Conservation (phyloP, 805 yeast species). For the Ogataea chonburiensis region DNA sequence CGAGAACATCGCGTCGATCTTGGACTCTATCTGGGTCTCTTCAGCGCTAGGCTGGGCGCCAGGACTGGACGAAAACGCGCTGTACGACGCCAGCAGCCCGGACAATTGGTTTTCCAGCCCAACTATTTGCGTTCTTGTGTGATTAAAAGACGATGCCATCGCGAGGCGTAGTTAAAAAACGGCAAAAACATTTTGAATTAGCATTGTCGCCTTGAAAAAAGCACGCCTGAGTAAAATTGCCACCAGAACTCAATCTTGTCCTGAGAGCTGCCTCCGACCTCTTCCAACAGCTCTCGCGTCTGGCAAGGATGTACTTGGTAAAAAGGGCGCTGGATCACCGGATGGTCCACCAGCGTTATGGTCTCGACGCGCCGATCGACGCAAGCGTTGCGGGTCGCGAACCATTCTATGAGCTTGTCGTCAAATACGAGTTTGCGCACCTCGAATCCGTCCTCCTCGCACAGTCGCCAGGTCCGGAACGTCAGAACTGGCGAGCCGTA, state of each 20-base stretch:
- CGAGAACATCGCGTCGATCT: conserved; percentile 51
- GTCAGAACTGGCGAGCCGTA: conserved; percentile 19
- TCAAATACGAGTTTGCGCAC: conserved; percentile 15
- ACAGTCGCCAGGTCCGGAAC: conserved; percentile 14
- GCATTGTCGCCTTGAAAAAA: conserved; percentile 5
- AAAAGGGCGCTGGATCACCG: conserved; percentile 14
- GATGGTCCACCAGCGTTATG: conserved; percentile 15
- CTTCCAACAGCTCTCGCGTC: conserved; percentile 29
- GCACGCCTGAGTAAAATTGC: conserved; percentile 24
- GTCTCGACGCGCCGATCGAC: conserved; percentile 13
- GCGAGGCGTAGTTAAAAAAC: too few species aligned
- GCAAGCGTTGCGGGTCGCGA: conserved; percentile 2
- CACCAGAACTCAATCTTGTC: conserved; percentile 30
- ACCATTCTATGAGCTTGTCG: conserved; percentile 2
- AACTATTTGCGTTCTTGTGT: conserved; percentile 66
- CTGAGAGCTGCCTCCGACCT: conserved; percentile 4
- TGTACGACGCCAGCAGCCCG: conserved; percentile 48
- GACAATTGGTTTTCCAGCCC: conserved; percentile 71
- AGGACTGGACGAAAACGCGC: conserved; percentile 53
- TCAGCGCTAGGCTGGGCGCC: conserved; percentile 47
- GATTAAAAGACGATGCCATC: conserved; percentile 51
- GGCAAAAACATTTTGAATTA: conserved; percentile 4
- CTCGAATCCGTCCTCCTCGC: conserved; percentile 7
- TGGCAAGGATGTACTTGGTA: conserved; percentile 43
- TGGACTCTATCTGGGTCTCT: conserved; percentile 44